Base-by-base conservation (phyloP, 2,329 filamentous ascomycete species). In the Coniella lustricola region DNA sequence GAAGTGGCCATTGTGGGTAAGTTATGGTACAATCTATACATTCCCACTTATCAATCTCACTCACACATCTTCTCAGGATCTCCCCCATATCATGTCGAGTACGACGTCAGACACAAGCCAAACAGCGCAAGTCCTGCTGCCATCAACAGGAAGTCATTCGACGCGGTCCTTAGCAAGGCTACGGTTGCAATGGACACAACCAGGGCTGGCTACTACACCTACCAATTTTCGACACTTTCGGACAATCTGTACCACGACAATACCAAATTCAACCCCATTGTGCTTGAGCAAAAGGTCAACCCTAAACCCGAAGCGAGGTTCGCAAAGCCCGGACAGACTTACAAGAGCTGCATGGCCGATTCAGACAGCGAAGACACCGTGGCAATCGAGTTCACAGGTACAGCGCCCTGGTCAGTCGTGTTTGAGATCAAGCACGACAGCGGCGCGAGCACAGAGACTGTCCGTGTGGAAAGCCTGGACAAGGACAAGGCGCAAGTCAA, bases 331-430 rank as follows among this genome's bases (percentile, higher is more conserved):
- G 90, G 90, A 14, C 93, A 93, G 65, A 90, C 88, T 1, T 96
- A 96, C 73, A 95, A 93, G 63, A 95, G 91, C 67, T 98, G 93
- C 69, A 85, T 90, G 64, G 83, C 90, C 41, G 88, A 95, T 59
- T 79, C 85, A 44, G 81, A 81, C 46, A 81, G 83, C 29, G 88
- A 94, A 59, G 90, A 98, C 60, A 82, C 80, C 35, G 95, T 98
- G 47, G 90, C 91, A 0, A 85, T 98, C 51, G 83, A 79, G 2
- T 75, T 98, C 16, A 85, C 85, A 51, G 93, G 93, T 34, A 74
- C 84, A 14, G 81, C 91, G 7, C 93, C 93, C 0, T 98, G 98
- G 70, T 84, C 84, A 41, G 73, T 98, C 4, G 93, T 97, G 63
- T 77, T 97, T 20, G 90, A 91, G 60, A 88, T 98, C 67, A 95